Base-by-base conservation (phyloP, 2,329 filamentous ascomycete genomes). In the Stagonosporopsis cucurbitacearum region DNA sequence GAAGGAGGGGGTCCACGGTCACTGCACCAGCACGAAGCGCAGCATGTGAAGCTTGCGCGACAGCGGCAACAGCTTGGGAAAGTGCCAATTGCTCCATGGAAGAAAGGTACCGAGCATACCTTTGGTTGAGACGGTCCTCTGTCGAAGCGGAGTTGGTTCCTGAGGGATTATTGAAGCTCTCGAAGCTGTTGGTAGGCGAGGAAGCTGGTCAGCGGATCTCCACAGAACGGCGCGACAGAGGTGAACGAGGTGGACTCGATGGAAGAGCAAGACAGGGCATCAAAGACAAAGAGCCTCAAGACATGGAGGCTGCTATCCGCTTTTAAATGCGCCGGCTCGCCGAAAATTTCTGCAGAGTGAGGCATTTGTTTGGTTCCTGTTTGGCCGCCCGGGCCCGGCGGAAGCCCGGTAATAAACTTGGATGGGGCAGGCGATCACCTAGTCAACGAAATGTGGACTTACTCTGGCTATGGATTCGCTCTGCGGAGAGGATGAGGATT, bases 321-420 rank as follows among this genome's bases (percentile, higher is more conserved):
- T 71, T 72, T 72, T 68, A 74, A 72, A 60, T 51, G 44, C 57
- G 56, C 60, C 61, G 59, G 60, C 42, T 64, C 39, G 62, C 69
- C 64, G 67, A 73, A 74, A 73, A 70, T 62, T 67, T 70, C 68
- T 71, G 67, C 67, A 63, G 45, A 46, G 60, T 74, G 71, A 72
- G 71, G 72, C 64, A 73, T 73, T 74, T 69, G 69, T 68, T 68
- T 71, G 63, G 66, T 51, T 55, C 55, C 57, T 58, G 56, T 59
- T 59, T 66, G 54, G 63, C 58, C 58, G 65, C 63, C 53, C 63
- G 68, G 70, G 63, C 65, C 65, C 63, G 64, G 63, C 64, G 68
- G 66, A 61, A 53, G 58, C 55, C 66, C 65, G 70, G 69, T 58
- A 60, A 61, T 59, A 57, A 60, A 61, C 56, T 63, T 60, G 59